Evolutionary conservation across 2,329 filamentous ascomycete species (phyloP).

Genomic region (Talaromyces sp.): DNA sequence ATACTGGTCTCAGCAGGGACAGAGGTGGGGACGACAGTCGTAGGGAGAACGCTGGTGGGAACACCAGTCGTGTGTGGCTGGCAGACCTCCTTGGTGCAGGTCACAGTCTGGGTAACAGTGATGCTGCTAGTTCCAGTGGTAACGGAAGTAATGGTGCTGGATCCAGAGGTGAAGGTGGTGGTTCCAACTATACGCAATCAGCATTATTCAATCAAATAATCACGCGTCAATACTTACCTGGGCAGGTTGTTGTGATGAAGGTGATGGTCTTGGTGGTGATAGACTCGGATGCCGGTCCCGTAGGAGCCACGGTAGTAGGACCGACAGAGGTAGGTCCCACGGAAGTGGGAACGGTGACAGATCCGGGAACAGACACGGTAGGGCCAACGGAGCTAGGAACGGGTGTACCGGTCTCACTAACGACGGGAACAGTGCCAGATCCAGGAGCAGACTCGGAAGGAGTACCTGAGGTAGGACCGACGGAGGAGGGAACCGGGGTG

Average conservation of each 20-base stretch:
- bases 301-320: constrained; percentile 3
- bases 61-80: constrained; percentile 10
- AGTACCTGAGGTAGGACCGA: background rate
- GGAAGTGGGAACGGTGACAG: constrained; percentile 4
- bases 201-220: background rate
- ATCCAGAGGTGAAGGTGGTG: constrained; percentile 16
- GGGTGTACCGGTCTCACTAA: background rate
- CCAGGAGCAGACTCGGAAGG: constrained; percentile 1
- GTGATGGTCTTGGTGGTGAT: constrained; percentile 19
- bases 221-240: constrained; percentile 9
- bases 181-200: constrained; percentile 12
- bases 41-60: background rate
- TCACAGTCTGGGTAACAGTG: constrained; percentile 19
- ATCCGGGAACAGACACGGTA: background rate
- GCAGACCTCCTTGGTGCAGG: constrained; percentile 21
- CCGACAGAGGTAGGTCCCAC: constrained; percentile 10
- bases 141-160: constrained; percentile 13
- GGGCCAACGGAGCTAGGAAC: background rate
- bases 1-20: background rate
- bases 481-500: background rate
- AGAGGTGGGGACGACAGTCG: constrained; percentile 9
- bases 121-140: constrained; percentile 20
- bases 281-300: constrained; percentile 10
- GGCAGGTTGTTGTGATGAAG: constrained; percentile 20
- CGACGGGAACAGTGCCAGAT: background rate